A percentile compares a stretch with the other conserved stretches of the same genome.
These are phyloP conservation scores for Fagopyrum tataricum DNA, from an alignment of 148 eudicot species.

Conservation along the genomic window DNA sequence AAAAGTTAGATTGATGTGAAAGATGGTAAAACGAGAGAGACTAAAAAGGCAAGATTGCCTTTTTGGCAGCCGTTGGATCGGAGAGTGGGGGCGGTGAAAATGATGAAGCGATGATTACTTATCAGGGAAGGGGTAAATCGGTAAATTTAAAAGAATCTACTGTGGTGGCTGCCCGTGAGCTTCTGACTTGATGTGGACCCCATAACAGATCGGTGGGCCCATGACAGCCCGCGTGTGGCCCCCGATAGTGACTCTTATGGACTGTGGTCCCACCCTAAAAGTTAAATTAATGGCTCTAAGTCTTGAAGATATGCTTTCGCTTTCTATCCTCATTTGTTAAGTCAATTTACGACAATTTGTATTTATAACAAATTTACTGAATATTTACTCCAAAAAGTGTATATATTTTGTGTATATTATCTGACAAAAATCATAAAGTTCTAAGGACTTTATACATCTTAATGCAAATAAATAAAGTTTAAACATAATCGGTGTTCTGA, in stretches of 20 bases:
- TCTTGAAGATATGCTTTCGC: not conserved
- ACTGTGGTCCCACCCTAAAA: not conserved
- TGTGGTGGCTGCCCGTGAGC: slow-evolving; percentile 6
- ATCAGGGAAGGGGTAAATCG: not conserved
- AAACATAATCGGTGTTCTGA: too few relatives aligned
- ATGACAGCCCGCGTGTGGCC: slow-evolving; percentile 1
- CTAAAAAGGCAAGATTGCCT: not conserved
- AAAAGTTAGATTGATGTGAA: not conserved
- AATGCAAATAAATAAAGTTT: too few relatives aligned
- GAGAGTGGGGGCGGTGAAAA: not conserved
- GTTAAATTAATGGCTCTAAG: not conserved
- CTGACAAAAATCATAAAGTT: too few relatives aligned
- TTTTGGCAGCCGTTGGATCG: not conserved
- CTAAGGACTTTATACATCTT: too few relatives aligned
- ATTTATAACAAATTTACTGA: too few relatives aligned
- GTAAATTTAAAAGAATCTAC: not conserved
- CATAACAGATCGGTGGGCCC: not conserved
- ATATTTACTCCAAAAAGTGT: too few relatives aligned
- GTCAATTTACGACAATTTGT: too few relatives aligned
- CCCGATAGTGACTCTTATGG: slow-evolving; percentile 3
- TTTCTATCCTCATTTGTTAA: not conserved
- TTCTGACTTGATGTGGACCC: slow-evolving; percentile 1
- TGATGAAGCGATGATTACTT: not conserved
- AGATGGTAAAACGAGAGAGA: not conserved
- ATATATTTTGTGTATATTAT: too few relatives aligned